Percentiles rank a stretch among this genome's conserved stretches.
phyloP scores from a whole-genome alignment of 495 filamentous ascomycete genomes.

The Physcia stellaris region DNA sequence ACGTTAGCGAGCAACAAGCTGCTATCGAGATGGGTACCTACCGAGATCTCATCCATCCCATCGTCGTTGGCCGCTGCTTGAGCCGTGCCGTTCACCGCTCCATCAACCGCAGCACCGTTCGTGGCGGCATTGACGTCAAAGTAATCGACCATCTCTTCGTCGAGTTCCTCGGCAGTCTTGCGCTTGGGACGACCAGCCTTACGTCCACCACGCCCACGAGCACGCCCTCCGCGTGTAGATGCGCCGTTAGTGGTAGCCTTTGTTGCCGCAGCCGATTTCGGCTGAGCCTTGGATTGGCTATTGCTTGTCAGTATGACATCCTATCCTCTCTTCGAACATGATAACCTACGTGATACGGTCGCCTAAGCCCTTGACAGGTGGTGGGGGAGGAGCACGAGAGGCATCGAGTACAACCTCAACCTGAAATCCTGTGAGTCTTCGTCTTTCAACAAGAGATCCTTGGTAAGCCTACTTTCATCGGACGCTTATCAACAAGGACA shows the following conservation, averaged over 20 bases:
- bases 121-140: conserved; percentile 38
- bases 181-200: conserved; percentile 55
- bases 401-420: conserved; percentile 83
- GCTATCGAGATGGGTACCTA: too few relatives aligned
- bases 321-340: background rate
- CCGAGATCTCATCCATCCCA: too few relatives aligned
- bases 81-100: conserved; percentile 30
- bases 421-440: conserved; percentile 27
- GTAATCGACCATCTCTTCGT: conserved; percentile 91
- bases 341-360: conserved; percentile 66
- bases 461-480: conserved; percentile 60
- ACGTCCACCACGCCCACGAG: conserved; percentile 35
- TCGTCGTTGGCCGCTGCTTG: conserved; percentile 22
- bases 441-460: conserved; percentile 2
- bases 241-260: conserved; percentile 35
- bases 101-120: conserved; percentile 22
- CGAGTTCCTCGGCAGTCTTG: conserved; percentile 83
- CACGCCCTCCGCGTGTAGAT: conserved; percentile 29
- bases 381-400: conserved; percentile 49
- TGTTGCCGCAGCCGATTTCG: conserved; percentile 66
- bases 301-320: conserved; percentile 17
- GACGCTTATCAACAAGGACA: conserved; percentile 72
- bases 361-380: conserved; percentile 58
- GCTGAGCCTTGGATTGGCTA: conserved; percentile 57
- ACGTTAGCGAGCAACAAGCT: too few relatives aligned